Evolutionary conservation across 2,329 filamentous ascomycete genomes (phyloP).

Genomic region (Mariannaea elegans): DNA sequence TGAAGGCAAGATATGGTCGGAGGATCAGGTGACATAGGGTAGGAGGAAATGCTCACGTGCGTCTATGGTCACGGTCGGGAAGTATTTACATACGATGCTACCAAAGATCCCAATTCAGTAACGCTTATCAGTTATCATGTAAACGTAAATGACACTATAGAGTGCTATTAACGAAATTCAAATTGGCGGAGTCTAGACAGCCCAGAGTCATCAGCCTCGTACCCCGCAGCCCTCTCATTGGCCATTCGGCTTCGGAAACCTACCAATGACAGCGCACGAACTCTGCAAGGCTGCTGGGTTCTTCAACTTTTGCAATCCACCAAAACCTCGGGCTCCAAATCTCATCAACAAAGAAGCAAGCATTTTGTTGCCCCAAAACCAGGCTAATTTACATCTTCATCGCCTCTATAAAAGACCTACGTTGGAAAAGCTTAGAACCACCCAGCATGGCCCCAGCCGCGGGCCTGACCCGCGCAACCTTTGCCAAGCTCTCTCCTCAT

Average conservation of each 20-base stretch:
- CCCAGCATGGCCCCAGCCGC: constrained; percentile 43
- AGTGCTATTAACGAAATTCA: no score
- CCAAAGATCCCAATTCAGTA: no score
- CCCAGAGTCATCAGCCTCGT: constrained; percentile 33
- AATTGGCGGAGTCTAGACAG: no score
- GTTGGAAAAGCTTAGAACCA: not conserved
- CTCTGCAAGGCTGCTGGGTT: constrained; percentile 35
- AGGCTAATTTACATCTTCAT: not conserved
- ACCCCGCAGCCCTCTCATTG: constrained; percentile 18
- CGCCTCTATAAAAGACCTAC: not conserved
- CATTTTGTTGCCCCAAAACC: not conserved
- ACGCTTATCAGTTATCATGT: no score
- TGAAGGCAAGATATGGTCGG: not conserved
- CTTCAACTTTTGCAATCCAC: constrained; percentile 37
- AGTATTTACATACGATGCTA: no score
- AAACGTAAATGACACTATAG: no score
- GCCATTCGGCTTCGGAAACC: not conserved
- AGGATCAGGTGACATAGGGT: constrained; percentile 8
- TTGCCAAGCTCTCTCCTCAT: constrained; percentile 88
- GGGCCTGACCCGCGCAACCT: constrained; percentile 71
- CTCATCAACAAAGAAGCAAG: not conserved
- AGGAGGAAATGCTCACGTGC: not conserved
- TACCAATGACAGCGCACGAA: constrained; percentile 5
- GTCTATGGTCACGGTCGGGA: not conserved
- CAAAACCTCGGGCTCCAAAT: constrained; percentile 12